phyloP scores from a whole-genome alignment of 495 filamentous ascomycete species.

The Penicillium malachiteum region DNA sequence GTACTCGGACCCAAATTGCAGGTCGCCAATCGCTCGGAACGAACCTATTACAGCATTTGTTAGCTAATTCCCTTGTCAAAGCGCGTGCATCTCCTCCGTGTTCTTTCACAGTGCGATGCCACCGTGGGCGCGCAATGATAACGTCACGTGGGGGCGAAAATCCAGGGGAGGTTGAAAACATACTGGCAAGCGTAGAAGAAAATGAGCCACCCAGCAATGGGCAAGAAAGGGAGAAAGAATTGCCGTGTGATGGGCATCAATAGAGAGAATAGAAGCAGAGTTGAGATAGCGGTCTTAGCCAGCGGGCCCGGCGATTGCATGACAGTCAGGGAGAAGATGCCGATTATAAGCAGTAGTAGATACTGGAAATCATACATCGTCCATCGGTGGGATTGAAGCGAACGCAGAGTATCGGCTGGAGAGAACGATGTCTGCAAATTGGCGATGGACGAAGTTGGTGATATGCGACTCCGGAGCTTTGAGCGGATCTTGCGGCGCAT shows the following conservation, averaged over 20 bases:
- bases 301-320: conserved; percentile 72
- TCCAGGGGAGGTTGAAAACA: conserved; percentile 32
- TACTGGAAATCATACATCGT: conserved; percentile 86
- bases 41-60: conserved; percentile 55
- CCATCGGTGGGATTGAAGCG: conserved; percentile 76
- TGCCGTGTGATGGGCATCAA: conserved; percentile 84
- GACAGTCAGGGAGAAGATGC: conserved; percentile 78
- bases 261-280: conserved; percentile 66
- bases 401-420: conserved; percentile 66
- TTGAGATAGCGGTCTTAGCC: conserved; percentile 65
- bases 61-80: conserved; percentile 7
- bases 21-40: conserved; percentile 82
- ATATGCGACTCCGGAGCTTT: conserved; percentile 68
- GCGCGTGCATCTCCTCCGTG: not conserved
- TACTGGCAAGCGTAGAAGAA: conserved; percentile 91
- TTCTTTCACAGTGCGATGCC: not conserved
- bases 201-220: conserved; percentile 78
- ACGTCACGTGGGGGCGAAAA: conserved; percentile 11
- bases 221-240: conserved; percentile 85
- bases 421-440: conserved; percentile 80
- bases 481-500: conserved; percentile 72
- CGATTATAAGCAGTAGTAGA: conserved; percentile 65
- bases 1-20: conserved; percentile 89
- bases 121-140: not conserved
- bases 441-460: conserved; percentile 69